phyloP scores from a whole-genome alignment of 768 basidiomycete species.

The Trametes cinnabarina region DNA sequence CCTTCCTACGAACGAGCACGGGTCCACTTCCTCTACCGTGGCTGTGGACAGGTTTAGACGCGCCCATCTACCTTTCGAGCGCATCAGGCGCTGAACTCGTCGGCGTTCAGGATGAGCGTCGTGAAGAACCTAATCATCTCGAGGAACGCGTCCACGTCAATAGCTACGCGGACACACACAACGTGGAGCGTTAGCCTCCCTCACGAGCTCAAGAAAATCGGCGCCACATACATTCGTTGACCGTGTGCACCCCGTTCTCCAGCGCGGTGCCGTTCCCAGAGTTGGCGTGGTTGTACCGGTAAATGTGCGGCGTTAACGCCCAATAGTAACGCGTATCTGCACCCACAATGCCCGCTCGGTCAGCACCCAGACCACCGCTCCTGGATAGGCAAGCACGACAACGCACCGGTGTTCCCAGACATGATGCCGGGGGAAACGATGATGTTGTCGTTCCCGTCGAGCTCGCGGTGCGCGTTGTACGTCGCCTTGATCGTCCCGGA shows the following conservation, averaged over 20 bases:
- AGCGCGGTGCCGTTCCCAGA: conserved; percentile 21
- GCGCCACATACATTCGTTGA: conserved; percentile 30
- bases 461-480: conserved; percentile 32
- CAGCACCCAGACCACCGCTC: no score
- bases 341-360: not conserved
- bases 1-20: not conserved
- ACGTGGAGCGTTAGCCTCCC: not conserved
- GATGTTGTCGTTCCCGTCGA: conserved; percentile 27
- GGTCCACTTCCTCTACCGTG: not conserved
- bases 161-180: conserved; percentile 18
- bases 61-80: not conserved
- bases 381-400: conserved; percentile 6
- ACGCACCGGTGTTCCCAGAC: conserved; percentile 37
- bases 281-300: conserved; percentile 40
- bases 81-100: conserved; percentile 32
- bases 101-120: conserved; percentile 43
- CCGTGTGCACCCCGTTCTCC: conserved; percentile 28
- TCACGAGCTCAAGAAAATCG: not conserved
- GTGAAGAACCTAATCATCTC: conserved; percentile 45
- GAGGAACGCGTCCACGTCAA: conserved; percentile 33
- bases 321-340: conserved; percentile 46
- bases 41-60: no score
- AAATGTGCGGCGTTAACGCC: conserved; percentile 46
- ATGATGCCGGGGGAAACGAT: conserved; percentile 41
- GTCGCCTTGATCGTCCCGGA: conserved; percentile 44